Evolutionary conservation across 176 grass and related monocot genomes (phyloP), one percentile per base, ranked within the genome.

Genomic region (Alloteropsis semialata): DNA sequence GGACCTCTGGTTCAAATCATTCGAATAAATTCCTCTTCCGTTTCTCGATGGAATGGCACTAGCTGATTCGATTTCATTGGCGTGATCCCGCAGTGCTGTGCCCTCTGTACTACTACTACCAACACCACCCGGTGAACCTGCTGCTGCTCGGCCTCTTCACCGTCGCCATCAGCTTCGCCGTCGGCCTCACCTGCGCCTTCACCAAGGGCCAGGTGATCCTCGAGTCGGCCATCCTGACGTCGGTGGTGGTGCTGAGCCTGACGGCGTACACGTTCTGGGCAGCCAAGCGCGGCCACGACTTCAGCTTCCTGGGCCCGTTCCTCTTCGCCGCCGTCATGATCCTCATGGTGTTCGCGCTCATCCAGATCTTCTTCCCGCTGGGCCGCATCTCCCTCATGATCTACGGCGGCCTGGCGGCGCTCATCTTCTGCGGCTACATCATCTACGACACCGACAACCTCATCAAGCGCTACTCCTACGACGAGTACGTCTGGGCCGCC

Each of bases 211-310:
- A 82, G 66, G 88, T 98, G 34, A 98, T 98, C 69, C 90, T 98
- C 19, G 95, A 98, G 73, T 93, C 95, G 6, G 90, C 75, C 0
- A 84, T 98, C 85, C 86, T 98, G 10, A 98, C 95, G 25, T 76
- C 92, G 8, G 86, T 91, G 13, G 95, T 95, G 57, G 95, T 94
- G 19, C n/a, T 98, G 25, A 95, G 95, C 82, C 90, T 98, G 74
- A 98, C 92, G 25, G 71, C 86, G 17, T 95, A 98, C 92, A 98
- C 95, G 7, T 98, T 98, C 83, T 98, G 92, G 95, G 95, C 95
- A 1, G 95, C 92, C 0, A 84, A 28, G 64, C 88, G 88, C 9
- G 95, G 95, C 15, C 86, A 94, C 54, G 95, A 98, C 86, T 95
- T 95, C 86, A 95, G 43, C 81, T 98, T 98, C 85, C 84, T 98